Conservation (phyloP, 148 eudicot species). For the Drosera capensis region DNA sequence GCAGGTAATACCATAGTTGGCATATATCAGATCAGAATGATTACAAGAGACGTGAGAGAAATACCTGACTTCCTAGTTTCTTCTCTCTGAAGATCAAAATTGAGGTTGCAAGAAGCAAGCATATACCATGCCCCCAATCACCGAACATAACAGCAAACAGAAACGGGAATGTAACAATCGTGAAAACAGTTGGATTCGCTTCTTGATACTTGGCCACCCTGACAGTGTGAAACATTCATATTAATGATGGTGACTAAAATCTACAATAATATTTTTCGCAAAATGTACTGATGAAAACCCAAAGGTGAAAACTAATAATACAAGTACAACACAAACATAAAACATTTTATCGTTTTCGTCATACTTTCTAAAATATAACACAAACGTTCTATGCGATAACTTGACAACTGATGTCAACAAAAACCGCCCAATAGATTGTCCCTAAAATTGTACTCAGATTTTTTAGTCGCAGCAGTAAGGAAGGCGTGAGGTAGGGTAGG, state of each 20-base stretch:
- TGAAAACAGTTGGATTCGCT: slow-evolving; percentile 78
- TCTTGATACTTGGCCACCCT: slow-evolving; percentile 93
- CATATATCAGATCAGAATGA: not conserved
- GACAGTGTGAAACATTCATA: slow-evolving; percentile 8
- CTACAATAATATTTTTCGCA: not conserved
- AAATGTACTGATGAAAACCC: not conserved
- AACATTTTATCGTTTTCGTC: too few relatives aligned
- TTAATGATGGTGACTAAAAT: too few relatives aligned
- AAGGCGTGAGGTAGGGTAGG: too few relatives aligned
- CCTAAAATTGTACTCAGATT: too few relatives aligned
- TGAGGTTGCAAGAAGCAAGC: slow-evolving; percentile 65
- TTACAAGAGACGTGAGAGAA: not conserved
- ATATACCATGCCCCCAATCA: slow-evolving; percentile 95
- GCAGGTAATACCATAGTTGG: too few relatives aligned
- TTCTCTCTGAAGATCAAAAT: slow-evolving; percentile 52
- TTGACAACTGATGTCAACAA: too few relatives aligned
- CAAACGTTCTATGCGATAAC: too few relatives aligned
- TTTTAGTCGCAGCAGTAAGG: too few relatives aligned
- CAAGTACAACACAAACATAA: too few relatives aligned
- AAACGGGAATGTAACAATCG: slow-evolving; percentile 74
- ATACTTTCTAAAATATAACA: too few relatives aligned
- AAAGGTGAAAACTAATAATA: too few relatives aligned
- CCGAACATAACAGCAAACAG: slow-evolving; percentile 91
- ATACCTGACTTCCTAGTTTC: slow-evolving; percentile 65
- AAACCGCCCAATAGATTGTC: too few relatives aligned